Evolutionary conservation across 768 basidiomycete species (phyloP).

Genomic region (Tulasnella sp.): DNA sequence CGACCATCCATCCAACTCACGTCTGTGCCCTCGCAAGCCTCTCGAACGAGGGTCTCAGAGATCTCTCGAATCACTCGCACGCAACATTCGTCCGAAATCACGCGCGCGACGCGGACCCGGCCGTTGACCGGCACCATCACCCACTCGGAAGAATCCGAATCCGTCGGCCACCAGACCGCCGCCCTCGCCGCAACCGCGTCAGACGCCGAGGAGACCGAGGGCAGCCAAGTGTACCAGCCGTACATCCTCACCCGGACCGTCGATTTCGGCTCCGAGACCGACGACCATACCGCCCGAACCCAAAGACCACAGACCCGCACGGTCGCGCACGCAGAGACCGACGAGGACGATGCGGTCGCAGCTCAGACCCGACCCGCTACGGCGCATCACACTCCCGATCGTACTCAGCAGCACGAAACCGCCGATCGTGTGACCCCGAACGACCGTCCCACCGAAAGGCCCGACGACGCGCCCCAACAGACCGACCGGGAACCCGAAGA

Average conservation of each 20-base stretch:
- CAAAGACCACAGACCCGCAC: too few relatives aligned
- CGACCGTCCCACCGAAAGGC: neutral
- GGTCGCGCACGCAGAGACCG: neutral
- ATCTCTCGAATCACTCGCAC: neutral
- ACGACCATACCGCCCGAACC: too few relatives aligned
- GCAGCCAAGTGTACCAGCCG: neutral
- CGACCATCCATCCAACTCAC: neutral
- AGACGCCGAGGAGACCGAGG: neutral
- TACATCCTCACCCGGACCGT: neutral
- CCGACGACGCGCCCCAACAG: neutral
- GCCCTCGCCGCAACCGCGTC: neutral
- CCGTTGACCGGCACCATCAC: neutral
- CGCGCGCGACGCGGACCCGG: neutral
- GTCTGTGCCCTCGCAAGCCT: neutral
- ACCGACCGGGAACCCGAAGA: neutral
- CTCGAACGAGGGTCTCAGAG: neutral
- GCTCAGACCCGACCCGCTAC: neutral
- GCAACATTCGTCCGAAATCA: neutral
- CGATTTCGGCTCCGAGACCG: neutral
- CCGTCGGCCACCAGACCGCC: neutral
- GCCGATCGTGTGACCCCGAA: neutral
- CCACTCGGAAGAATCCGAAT: neutral
- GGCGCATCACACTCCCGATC: neutral
- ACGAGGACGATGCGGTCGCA: neutral
- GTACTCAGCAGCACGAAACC: neutral